Evolutionary conservation across 2,329 filamentous ascomycete genomes (phyloP).

Genomic region (Endoconidiophora polonica): DNA sequence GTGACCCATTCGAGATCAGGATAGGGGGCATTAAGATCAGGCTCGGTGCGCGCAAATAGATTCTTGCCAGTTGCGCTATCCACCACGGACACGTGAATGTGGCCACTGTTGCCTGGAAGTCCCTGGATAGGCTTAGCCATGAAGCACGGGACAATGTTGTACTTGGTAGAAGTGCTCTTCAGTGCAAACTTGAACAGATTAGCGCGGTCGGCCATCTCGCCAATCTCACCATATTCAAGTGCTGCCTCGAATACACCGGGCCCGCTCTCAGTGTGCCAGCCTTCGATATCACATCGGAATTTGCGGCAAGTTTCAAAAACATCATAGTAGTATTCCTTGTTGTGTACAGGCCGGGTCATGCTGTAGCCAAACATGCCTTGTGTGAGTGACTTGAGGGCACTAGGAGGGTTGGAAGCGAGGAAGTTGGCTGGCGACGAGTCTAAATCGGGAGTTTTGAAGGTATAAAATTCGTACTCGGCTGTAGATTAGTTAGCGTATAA

Average conservation of each 20-base stretch:
- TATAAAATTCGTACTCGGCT: slow-evolving; percentile 95
- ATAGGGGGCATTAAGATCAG: slow-evolving; percentile 56
- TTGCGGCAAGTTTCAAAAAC: slow-evolving; percentile 65
- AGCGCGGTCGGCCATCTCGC: slow-evolving; percentile 80
- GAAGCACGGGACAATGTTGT: slow-evolving; percentile 90
- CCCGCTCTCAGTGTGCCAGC: slow-evolving; percentile 90
- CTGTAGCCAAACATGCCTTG: slow-evolving; percentile 96
- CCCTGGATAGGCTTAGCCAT: slow-evolving; percentile 95
- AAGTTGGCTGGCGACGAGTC: slow-evolving; percentile 55
- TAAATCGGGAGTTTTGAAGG: slow-evolving; percentile 55
- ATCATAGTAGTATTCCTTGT: slow-evolving; percentile 83
- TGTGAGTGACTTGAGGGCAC: slow-evolving; percentile 61
- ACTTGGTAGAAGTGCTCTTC: slow-evolving; percentile 72
- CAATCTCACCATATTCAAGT: slow-evolving; percentile 75
- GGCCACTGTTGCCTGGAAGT: slow-evolving; percentile 83
- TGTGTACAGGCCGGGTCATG: slow-evolving; percentile 69
- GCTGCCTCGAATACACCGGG: slow-evolving; percentile 93
- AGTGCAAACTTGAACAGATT: slow-evolving; percentile 82
- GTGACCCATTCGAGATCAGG: slow-evolving; percentile 65
- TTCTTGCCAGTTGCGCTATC: slow-evolving; percentile 64
- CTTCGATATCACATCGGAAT: slow-evolving; percentile 71
- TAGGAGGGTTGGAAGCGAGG: slow-evolving; percentile 54
- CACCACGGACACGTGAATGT: slow-evolving; percentile 85
- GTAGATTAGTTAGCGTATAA: slow-evolving; percentile 3
- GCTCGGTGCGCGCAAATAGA: slow-evolving; percentile 56